Evolutionary conservation across 208 protist species (phyloP), one percentile per base, ranked within the genome.

Genomic region (Phytomonas sp.): DNA sequence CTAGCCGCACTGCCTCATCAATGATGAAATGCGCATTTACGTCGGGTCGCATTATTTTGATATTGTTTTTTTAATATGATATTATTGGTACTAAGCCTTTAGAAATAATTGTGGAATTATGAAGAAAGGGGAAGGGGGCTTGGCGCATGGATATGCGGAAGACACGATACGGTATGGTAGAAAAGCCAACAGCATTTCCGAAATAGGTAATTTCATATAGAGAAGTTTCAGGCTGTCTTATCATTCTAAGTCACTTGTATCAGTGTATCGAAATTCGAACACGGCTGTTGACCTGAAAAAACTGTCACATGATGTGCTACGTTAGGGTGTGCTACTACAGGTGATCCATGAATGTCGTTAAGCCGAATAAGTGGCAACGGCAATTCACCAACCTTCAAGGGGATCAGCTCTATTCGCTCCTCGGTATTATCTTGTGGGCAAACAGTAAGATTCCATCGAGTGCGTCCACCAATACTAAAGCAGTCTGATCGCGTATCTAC

Each of bases 361-460:
- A 79, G 63, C 15, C 71, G 67, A 31, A 76, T 37, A 26, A 63
- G 53, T 23, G 75, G 71, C 2, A 79, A 32, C 34, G 31, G 15
- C 29, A 79, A 61, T 30, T 79, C 66, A 17, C 75, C 75, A 8
- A 73, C 71, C 31, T 72, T 68, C 60, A 79, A 43, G 36, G 75
- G 75, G 2, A 37, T 70, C n/a, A 79, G 56, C 26, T 31, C 20
- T 60, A 71, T 76, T 9, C 63, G 67, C 11, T 71, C 63, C 40
- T 66, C 56, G 23, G 56, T 33, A 36, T 66, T 37, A 29, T 67
- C 71, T 33, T 66, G 40, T 20, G 75, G 71, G 3, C 67, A 71
- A 28, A 79, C 67, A 59, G 81, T 78, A 15, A 84, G 76, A 32
- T 77, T 76, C 59, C 76, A 78, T 75, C 69, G 79, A 64, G 64